Percentiles rank a stretch among this genome's conserved stretches.
Evolutionary conservation across 2,329 filamentous ascomycete species (phyloP).

Genomic region (Helotiales sp.): DNA sequence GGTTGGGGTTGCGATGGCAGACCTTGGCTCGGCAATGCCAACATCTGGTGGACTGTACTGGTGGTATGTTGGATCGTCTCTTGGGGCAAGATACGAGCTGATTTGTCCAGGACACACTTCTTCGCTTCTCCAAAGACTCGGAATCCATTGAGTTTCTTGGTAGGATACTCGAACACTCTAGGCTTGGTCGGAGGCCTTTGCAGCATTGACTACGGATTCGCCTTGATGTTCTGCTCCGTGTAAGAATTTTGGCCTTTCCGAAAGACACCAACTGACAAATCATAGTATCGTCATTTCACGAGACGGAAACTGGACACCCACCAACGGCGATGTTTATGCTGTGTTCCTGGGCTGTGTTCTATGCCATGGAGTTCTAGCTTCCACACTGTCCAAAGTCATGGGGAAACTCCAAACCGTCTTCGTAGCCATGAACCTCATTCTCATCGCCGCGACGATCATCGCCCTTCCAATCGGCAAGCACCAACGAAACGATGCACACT

Average conservation of each 20-base stretch:
- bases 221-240: conserved; percentile 58
- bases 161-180: conserved; percentile 62
- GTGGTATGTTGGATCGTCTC: conserved; percentile 23
- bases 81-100: background rate
- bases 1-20: conserved; percentile 59
- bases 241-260: conserved; percentile 19
- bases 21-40: conserved; percentile 55
- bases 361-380: conserved; percentile 54
- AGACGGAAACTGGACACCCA: conserved; percentile 56
- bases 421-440: conserved; percentile 53
- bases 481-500: conserved; percentile 44
- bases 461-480: conserved; percentile 53
- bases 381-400: conserved; percentile 55
- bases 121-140: conserved; percentile 54
- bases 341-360: conserved; percentile 56
- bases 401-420: conserved; percentile 57
- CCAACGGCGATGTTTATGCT: conserved; percentile 55
- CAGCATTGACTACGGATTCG: conserved; percentile 58
- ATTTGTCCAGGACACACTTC: conserved; percentile 53
- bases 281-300: conserved; percentile 51
- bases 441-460: conserved; percentile 57
- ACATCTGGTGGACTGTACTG: conserved; percentile 59
- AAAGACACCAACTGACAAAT: conserved; percentile 3
- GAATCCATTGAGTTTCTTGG: conserved; percentile 59
- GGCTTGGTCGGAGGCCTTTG: conserved; percentile 61